A percentile compares a stretch with the other conserved stretches of the same genome.
These are phyloP conservation scores for Physaria fendleri DNA, from an alignment of 345 rosid species.

Conservation along the genomic window DNA sequence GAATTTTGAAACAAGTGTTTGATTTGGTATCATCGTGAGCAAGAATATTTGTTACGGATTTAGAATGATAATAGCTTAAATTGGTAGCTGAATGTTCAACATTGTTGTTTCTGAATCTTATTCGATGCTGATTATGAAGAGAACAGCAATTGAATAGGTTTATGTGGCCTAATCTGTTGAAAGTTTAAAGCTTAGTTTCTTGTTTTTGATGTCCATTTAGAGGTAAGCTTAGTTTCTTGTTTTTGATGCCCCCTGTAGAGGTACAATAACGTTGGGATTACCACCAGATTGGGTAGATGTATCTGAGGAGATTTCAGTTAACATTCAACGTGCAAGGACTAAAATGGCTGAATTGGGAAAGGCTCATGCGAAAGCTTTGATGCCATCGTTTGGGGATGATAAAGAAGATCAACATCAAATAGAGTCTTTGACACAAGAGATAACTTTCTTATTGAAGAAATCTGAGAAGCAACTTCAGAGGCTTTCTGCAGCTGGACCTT, in stretches of 20 bases:
- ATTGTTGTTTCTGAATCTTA: not conserved
- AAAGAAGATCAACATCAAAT: slow-evolving; percentile 87
- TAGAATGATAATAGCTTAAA: not conserved
- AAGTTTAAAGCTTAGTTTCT: not conserved
- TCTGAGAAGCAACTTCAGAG: slow-evolving; percentile 76
- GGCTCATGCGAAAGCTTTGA: slow-evolving; percentile 91
- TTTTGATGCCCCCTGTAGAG: slow-evolving; percentile 36
- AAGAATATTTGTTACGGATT: not conserved
- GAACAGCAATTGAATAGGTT: not conserved
- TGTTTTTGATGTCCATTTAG: not conserved
- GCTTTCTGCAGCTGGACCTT: slow-evolving; percentile 66
- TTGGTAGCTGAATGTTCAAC: not conserved
- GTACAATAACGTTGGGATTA: slow-evolving; percentile 66
- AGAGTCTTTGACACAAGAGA: slow-evolving; percentile 79
- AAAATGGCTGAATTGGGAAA: slow-evolving; percentile 79
- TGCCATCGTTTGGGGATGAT: slow-evolving; percentile 99
- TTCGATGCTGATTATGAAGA: not conserved
- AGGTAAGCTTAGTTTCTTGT: not conserved
- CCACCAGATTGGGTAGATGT: slow-evolving; percentile 98
- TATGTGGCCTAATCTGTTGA: not conserved
- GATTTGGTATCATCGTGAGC: not conserved
- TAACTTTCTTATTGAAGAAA: slow-evolving; percentile 65
- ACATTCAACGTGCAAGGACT: slow-evolving; percentile 63
- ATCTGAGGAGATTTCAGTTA: slow-evolving; percentile 79
- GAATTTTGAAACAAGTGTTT: slow-evolving; percentile 15